phyloP scores from a whole-genome alignment of 768 basidiomycete genomes.

The Leccinum subtestaceum region DNA sequence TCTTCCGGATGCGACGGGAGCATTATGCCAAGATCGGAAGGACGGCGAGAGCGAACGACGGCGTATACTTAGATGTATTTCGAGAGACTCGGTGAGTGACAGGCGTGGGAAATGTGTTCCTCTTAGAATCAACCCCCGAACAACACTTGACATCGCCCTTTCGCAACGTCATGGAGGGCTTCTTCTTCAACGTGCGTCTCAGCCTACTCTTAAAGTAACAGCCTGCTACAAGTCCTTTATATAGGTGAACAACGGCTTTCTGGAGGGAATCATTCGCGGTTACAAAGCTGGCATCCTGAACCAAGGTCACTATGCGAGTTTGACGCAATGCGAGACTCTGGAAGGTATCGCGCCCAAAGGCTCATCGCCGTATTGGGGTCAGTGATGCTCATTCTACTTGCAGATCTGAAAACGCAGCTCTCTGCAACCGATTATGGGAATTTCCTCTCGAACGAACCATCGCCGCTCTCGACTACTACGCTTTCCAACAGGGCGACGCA shows the following conservation, averaged over 20 bases:
- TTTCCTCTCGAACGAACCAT: constrained; percentile 94
- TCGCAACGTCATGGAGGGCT: constrained; percentile 65
- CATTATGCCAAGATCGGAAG: too few species aligned
- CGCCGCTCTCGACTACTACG: constrained; percentile 89
- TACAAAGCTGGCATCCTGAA: constrained; percentile 92
- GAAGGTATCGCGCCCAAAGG: constrained; percentile 60
- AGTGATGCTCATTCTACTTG: constrained; percentile 3
- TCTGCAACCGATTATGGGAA: constrained; percentile 97
- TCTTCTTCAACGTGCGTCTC: constrained; percentile 78
- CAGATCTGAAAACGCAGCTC: constrained; percentile 94
- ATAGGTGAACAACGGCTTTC: constrained; percentile 70
- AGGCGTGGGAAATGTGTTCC: constrained; percentile 21
- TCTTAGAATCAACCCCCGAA: constrained; percentile 2
- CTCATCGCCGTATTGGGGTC: neutral
- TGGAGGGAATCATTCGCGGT: constrained; percentile 83
- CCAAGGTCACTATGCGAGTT: constrained; percentile 85
- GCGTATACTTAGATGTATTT: too few species aligned
- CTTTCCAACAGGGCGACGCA: constrained; percentile 97
- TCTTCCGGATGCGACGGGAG: too few species aligned
- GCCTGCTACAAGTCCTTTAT: constrained; percentile 21
- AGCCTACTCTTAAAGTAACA: neutral
- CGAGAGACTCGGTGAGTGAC: too few species aligned
- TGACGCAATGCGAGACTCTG: constrained; percentile 95
- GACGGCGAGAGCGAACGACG: too few species aligned
- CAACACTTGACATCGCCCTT: neutral